Percentiles rank a stretch among this genome's conserved stretches.
Conservation (phyloP, 2,329 filamentous ascomycete genomes). For the Zarea fungicola region DNA sequence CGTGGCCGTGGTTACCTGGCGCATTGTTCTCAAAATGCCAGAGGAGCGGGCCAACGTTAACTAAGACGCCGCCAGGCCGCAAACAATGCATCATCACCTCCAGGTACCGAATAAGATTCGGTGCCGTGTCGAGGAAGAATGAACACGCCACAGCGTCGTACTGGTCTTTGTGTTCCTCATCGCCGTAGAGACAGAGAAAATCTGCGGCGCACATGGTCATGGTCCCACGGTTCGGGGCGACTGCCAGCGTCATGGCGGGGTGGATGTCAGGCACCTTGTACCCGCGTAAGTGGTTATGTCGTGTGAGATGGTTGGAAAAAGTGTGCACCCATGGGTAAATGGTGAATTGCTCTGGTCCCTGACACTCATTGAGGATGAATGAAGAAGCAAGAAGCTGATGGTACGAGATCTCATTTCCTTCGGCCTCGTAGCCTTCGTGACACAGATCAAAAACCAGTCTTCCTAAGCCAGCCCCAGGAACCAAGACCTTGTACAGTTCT, state of each 20-base stretch:
- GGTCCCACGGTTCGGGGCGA: slow-evolving; percentile 41
- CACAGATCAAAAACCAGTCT: slow-evolving; percentile 86
- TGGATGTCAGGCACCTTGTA: slow-evolving; percentile 79
- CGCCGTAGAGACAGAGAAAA: slow-evolving; percentile 79
- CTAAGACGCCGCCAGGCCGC: slow-evolving; percentile 69
- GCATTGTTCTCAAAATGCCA: slow-evolving; percentile 90
- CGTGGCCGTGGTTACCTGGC: slow-evolving; percentile 50
- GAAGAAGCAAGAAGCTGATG: slow-evolving; percentile 87
- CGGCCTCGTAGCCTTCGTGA: slow-evolving; percentile 63
- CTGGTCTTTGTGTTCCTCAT: slow-evolving; percentile 50
- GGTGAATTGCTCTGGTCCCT: slow-evolving; percentile 55
- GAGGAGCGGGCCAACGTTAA: slow-evolving; percentile 85
- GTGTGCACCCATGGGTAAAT: slow-evolving; percentile 82
- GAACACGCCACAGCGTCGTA: slow-evolving; percentile 86
- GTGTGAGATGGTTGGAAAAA: slow-evolving; percentile 78
- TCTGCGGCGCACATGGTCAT: slow-evolving; percentile 95
- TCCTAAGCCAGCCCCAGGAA: slow-evolving; percentile 86
- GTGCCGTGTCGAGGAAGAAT: slow-evolving; percentile 96
- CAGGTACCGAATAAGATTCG: slow-evolving; percentile 86
- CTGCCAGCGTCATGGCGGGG: slow-evolving; percentile 51
- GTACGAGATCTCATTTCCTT: slow-evolving; percentile 96
- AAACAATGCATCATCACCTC: slow-evolving; percentile 77
- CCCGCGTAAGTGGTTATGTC: slow-evolving; percentile 67
- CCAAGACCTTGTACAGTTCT: slow-evolving; percentile 60
- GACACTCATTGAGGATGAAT: slow-evolving; percentile 67